These are phyloP conservation scores for Salisapilia sapeloensis DNA, from an alignment of 352 stramenopile genomes.

Conservation along the genomic window DNA sequence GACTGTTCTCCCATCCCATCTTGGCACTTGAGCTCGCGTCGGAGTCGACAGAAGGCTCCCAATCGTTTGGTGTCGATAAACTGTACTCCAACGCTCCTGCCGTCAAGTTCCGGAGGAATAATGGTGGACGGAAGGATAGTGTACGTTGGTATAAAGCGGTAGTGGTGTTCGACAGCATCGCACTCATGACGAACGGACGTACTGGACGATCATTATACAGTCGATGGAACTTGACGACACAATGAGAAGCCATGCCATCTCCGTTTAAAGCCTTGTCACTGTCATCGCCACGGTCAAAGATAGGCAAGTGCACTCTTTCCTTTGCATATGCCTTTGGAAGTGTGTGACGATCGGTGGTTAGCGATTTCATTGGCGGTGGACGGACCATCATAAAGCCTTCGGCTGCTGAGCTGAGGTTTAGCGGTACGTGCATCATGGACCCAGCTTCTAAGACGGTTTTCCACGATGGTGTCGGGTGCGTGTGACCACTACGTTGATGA, in stretches of 20 bases:
- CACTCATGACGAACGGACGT: constrained; percentile 65
- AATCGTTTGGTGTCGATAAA: constrained; percentile 50
- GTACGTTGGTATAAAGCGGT: constrained; percentile 51
- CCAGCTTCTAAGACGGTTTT: constrained; percentile 40
- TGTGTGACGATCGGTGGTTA: constrained; percentile 5
- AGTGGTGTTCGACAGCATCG: constrained; percentile 30
- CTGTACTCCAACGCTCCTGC: constrained; percentile 55
- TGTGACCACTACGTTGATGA: constrained; percentile 10
- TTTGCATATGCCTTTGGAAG: constrained; percentile 58
- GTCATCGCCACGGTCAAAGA: constrained; percentile 31
- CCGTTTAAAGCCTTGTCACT: constrained; percentile 4
- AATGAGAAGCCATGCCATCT: constrained; percentile 17
- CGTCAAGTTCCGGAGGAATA: constrained; percentile 70
- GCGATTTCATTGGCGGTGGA: constrained; percentile 31
- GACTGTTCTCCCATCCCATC: constrained; percentile 49
- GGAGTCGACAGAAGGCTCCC: constrained; percentile 27
- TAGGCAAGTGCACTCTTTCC: constrained; percentile 40
- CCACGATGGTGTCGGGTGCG: constrained; percentile 39
- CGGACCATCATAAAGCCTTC: constrained; percentile 61
- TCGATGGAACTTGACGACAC: constrained; percentile 62
- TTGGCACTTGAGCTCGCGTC: constrained; percentile 17
- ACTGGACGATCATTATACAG: constrained; percentile 59
- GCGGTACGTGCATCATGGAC: constrained; percentile 39
- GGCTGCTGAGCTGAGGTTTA: constrained; percentile 54
- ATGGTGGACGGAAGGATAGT: constrained; percentile 53